phyloP scores from a whole-genome alignment of 257 asterid genomes.

The Linderniella brevidens region DNA sequence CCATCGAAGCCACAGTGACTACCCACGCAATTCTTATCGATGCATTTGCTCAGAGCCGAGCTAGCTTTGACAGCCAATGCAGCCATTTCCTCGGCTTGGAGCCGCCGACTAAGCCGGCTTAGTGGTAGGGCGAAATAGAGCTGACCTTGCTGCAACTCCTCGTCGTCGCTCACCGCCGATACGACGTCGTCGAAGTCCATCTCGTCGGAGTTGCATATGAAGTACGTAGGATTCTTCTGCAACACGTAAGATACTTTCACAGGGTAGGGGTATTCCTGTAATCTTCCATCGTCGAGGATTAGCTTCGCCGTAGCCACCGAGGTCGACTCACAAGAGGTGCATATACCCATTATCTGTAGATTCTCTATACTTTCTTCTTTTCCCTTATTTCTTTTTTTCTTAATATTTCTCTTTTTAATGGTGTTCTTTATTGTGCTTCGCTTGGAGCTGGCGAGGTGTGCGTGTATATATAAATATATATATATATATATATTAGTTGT shows the following conservation, averaged over 20 bases:
- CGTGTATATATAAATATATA: too few species aligned
- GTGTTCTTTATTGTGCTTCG: too few species aligned
- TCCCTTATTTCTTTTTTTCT: too few species aligned
- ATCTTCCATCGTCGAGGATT: constrained; percentile 54
- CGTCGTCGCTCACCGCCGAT: constrained; percentile 57
- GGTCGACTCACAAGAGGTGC: constrained; percentile 69
- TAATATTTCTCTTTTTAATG: too few species aligned
- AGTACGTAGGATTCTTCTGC: constrained; percentile 50
- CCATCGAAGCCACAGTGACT: constrained; percentile 19
- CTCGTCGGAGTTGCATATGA: constrained; percentile 82
- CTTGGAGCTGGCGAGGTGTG: too few species aligned
- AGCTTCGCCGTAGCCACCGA: constrained; percentile 66
- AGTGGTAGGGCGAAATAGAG: constrained; percentile 73
- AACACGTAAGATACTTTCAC: constrained; percentile 54
- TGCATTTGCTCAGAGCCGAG: constrained; percentile 52
- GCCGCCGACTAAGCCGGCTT: constrained; percentile 34
- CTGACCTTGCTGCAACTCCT: constrained; percentile 71
- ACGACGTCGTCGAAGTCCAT: constrained; percentile 78
- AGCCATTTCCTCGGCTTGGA: constrained; percentile 86
- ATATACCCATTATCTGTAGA: constrained; percentile 39
- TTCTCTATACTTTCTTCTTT: too few species aligned
- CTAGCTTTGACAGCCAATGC: constrained; percentile 96
- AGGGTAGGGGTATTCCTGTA: constrained; percentile 68
- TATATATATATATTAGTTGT: too few species aligned
- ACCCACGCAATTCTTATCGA: constrained; percentile 47